These are phyloP conservation scores for Colletotrichum orbiculare DNA, from an alignment of 2,329 filamentous ascomycete genomes.

Conservation along the genomic window DNA sequence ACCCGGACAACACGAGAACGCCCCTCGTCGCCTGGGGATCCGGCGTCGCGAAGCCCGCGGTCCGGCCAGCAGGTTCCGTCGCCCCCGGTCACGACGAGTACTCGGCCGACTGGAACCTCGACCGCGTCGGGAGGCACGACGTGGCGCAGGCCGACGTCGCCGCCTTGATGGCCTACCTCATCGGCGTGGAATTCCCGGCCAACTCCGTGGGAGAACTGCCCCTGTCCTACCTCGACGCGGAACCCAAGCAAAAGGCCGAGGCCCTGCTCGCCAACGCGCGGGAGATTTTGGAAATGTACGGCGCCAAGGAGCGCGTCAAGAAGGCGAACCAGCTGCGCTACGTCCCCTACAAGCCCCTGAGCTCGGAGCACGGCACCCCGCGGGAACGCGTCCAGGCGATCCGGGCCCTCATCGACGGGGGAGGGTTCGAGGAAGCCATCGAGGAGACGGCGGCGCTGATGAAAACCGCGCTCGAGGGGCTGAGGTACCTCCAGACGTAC, in stretches of 20 bases:
- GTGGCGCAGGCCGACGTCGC: slow-evolving; percentile 95
- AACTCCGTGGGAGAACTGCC: slow-evolving; percentile 97
- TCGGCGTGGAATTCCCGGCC: slow-evolving; percentile 88
- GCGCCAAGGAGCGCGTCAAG: slow-evolving; percentile 92
- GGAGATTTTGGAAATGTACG: slow-evolving; percentile 94
- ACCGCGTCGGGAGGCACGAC: slow-evolving; percentile 86
- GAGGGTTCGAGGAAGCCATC: slow-evolving; percentile 81
- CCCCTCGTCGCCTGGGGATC: slow-evolving; percentile 94
- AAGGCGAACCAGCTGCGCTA: slow-evolving; percentile 79
- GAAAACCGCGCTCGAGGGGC: slow-evolving; percentile 79
- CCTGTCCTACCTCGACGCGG: slow-evolving; percentile 80
- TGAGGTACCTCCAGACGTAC: slow-evolving; percentile 96
- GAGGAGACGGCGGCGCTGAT: slow-evolving; percentile 81
- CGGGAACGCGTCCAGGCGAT: slow-evolving; percentile 77
- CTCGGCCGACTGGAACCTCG: slow-evolving; percentile 88
- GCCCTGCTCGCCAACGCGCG: slow-evolving; percentile 87
- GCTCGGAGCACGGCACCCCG: slow-evolving; percentile 69
- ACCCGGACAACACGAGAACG: slow-evolving; percentile 96
- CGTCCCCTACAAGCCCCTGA: slow-evolving; percentile 78
- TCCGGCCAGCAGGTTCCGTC: slow-evolving; percentile 61
- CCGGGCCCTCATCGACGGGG: slow-evolving; percentile 71
- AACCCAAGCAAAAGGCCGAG: slow-evolving; percentile 80
- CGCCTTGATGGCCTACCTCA: slow-evolving; percentile 93
- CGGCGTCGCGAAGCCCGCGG: slow-evolving; percentile 79
- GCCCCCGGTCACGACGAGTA: slow-evolving; percentile 91